Conservation (phyloP, 1,139 yeast genomes). For the Protomyces macrosporus region DNA sequence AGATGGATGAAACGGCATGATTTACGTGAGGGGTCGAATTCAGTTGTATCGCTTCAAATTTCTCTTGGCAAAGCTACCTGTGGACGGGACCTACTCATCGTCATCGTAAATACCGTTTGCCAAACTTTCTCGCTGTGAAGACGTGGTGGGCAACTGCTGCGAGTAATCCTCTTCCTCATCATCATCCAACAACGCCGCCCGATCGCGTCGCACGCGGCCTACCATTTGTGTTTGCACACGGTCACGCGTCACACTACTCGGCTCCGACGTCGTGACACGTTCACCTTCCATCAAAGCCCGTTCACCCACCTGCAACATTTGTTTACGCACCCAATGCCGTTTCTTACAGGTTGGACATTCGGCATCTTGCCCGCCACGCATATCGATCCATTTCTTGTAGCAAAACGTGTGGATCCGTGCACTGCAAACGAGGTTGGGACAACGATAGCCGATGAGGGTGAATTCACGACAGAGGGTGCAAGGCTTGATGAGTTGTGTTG, state of each 20-base stretch:
- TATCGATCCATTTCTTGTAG: not conserved
- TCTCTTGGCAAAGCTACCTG: too few relatives aligned
- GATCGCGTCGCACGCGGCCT: not conserved
- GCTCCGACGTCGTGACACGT: too few relatives aligned
- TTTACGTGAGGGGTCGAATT: too few relatives aligned
- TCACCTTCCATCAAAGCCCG: not conserved
- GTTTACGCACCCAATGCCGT: not conserved
- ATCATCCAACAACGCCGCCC: not conserved
- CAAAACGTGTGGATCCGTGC: slow-evolving; percentile 4
- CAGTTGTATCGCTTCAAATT: too few relatives aligned
- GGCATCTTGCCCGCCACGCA: not conserved
- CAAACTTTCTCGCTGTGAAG: too few relatives aligned
- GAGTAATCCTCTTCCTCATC: not conserved
- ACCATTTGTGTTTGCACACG: too few relatives aligned
- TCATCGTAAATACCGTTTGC: too few relatives aligned
- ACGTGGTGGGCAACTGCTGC: not conserved
- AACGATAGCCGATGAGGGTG: slow-evolving; percentile 13
- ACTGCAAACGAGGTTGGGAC: slow-evolving; percentile 15
- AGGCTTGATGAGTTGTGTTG: not conserved
- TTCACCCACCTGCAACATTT: not conserved
- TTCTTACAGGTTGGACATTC: not conserved
- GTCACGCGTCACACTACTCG: too few relatives aligned
- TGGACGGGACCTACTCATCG: too few relatives aligned
- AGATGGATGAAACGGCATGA: too few relatives aligned
- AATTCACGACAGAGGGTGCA: not conserved